Conservation (phyloP, 805 yeast genomes). For the Suhomyces emberorum region DNA sequence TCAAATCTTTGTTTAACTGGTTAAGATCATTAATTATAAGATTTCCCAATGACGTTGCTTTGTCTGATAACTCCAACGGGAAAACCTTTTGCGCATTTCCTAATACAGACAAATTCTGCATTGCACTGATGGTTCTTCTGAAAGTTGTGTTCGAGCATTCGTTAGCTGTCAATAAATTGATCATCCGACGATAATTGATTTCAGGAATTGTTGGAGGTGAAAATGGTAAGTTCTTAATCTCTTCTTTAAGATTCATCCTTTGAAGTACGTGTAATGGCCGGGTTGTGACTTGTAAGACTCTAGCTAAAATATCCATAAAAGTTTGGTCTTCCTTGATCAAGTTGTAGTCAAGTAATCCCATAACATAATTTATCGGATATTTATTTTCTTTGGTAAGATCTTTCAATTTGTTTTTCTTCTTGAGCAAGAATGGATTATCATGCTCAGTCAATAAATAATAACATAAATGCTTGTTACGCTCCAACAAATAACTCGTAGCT, state of each 20-base stretch:
- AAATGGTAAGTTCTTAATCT: slow-evolving; percentile 16
- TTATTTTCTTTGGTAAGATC: slow-evolving; percentile 38
- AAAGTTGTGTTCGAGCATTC: slow-evolving; percentile 85
- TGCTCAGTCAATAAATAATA: slow-evolving; percentile 79
- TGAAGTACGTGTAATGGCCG: slow-evolving; percentile 61
- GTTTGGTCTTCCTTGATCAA: slow-evolving; percentile 69
- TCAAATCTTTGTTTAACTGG: slow-evolving; percentile 44
- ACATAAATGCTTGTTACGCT: slow-evolving; percentile 62
- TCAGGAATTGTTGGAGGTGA: slow-evolving; percentile 65
- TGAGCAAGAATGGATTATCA: slow-evolving; percentile 39
- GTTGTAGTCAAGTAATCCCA: slow-evolving; percentile 58
- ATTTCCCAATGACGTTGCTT: slow-evolving; percentile 59
- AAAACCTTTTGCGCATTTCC: slow-evolving; percentile 61
- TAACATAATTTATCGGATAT: slow-evolving; percentile 71
- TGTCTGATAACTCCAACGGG: slow-evolving; percentile 61
- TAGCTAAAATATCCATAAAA: slow-evolving; percentile 71
- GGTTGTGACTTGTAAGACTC: slow-evolving; percentile 73
- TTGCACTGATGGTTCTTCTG: slow-evolving; percentile 75
- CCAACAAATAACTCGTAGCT: slow-evolving; percentile 66
- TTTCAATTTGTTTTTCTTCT: slow-evolving; percentile 27
- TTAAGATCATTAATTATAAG: slow-evolving; percentile 54
- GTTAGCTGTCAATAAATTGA: slow-evolving; percentile 67
- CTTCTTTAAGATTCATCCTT: slow-evolving; percentile 10
- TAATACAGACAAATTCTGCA: slow-evolving; percentile 69
- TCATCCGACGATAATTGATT: slow-evolving; percentile 56